Evolutionary conservation across 2,329 filamentous ascomycete species (phyloP), one percentile per base, ranked within the genome.

Genomic region (Epichloe glyceriae): DNA sequence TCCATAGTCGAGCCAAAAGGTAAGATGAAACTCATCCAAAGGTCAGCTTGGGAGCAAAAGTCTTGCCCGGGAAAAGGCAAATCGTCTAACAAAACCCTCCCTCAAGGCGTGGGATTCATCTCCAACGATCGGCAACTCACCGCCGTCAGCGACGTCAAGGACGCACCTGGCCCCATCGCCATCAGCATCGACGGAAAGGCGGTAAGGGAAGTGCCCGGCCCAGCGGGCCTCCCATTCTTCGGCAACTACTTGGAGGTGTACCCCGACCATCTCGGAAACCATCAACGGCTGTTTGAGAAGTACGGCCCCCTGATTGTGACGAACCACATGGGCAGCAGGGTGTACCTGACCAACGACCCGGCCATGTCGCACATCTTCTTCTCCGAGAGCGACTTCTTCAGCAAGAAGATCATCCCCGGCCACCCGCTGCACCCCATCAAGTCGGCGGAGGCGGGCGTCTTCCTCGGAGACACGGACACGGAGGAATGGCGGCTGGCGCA

Each of bases 191-290:
- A 78, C 51, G 73, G 74, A 20, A 67, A 73, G 38, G 58, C 65
- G 4, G 70, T 78, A 6, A 72, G 70, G 1, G 65, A 72, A 2
- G 62, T 79, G 7, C 77, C 74, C 2, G 76, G 77, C 0, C 73
- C 76, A 4, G 62, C 61, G 17, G 71, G 68, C 4, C 62, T 74
- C 1, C 72, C 73, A 2, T 65, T 71, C n/a, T 62, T 79, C 3
- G 77, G 77, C 19, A 78, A 72, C 56, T 75, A 71, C 61, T 73
- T 74, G 43, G 74, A 79, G 53, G 61, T 79, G 10, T 80, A 70
- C 56, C 77, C 77, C 0, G 77, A 80, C 54, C 75, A 78, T 52
- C 66, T 80, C 1, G 76, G 77, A 3, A 80, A 80, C 60, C 72
- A 78, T 51, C 69, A 77, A 44, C 68, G 75, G 0, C 63, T 79